These are phyloP conservation scores for Biscogniauxia mediterranea DNA, from an alignment of 2,329 filamentous ascomycete species.

Conservation along the genomic window DNA sequence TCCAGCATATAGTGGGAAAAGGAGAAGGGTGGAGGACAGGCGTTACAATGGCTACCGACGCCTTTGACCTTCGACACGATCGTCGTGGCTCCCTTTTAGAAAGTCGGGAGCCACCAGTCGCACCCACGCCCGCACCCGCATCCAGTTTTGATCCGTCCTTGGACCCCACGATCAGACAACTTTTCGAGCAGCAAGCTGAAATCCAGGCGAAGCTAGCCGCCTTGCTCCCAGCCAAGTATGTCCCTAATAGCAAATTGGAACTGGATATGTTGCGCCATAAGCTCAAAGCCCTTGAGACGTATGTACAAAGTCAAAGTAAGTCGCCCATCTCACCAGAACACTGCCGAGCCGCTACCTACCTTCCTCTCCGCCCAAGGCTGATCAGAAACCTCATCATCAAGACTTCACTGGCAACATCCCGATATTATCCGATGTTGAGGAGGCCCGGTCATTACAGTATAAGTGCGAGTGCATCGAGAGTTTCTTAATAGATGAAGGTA, in stretches of 20 bases:
- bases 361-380: slow-evolving; percentile 19
- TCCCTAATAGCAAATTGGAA: slow-evolving; percentile 48
- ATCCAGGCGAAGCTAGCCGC: slow-evolving; percentile 50
- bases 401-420: slow-evolving; percentile 41
- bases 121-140: slow-evolving; percentile 27
- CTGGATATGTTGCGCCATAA: slow-evolving; percentile 57
- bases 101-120: slow-evolving; percentile 29
- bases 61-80: slow-evolving; percentile 33
- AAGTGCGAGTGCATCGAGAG: slow-evolving; percentile 58
- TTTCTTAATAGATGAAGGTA: slow-evolving; percentile 49
- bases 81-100: slow-evolving; percentile 33
- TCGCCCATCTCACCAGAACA: slow-evolving; percentile 17
- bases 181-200: slow-evolving; percentile 53
- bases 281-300: slow-evolving; percentile 47
- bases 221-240: slow-evolving; percentile 47
- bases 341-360: slow-evolving; percentile 9
- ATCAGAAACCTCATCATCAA: slow-evolving; percentile 26
- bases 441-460: slow-evolving; percentile 56
- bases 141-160: slow-evolving; percentile 38
- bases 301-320: slow-evolving; percentile 51
- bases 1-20: slow-evolving; percentile 13
- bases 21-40: slow-evolving; percentile 12
- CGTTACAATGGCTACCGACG: slow-evolving; percentile 29
- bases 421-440: slow-evolving; percentile 53
- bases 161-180: slow-evolving; percentile 43